Conservation (phyloP, 2,329 filamentous ascomycete genomes). For the Cytospora leucostoma region DNA sequence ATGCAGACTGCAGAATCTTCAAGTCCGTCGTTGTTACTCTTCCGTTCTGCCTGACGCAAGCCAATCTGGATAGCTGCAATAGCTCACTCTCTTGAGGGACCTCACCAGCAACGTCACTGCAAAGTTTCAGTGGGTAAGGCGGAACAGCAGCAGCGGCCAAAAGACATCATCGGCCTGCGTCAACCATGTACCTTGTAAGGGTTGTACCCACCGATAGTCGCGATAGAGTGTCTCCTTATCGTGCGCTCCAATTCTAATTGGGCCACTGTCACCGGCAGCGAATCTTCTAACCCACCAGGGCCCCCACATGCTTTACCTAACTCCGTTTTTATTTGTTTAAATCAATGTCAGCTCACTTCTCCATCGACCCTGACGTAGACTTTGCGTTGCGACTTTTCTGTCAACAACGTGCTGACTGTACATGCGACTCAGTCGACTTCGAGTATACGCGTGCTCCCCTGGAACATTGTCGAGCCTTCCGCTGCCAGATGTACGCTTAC, state of each 20-base stretch:
- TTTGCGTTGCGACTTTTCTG: not conserved
- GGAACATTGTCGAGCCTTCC: no score
- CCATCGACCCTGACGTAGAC: not conserved
- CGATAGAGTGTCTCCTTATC: not conserved
- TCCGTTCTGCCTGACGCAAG: not conserved
- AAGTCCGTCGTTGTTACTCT: not conserved
- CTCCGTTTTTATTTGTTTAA: not conserved
- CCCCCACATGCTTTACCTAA: not conserved
- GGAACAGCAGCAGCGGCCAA: not conserved
- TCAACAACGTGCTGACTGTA: not conserved
- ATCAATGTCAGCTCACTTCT: not conserved
- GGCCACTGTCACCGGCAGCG: not conserved
- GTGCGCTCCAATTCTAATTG: not conserved
- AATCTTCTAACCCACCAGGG: not conserved
- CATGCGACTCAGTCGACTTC: not conserved
- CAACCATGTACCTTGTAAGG: no score
- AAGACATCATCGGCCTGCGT: not conserved
- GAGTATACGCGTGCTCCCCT: not conserved
- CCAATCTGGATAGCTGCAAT: not conserved
- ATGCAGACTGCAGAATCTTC: constrained; percentile 1
- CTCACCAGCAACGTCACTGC: not conserved
- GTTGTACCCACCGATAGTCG: not conserved
- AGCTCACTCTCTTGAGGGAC: no score
- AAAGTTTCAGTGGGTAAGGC: not conserved
- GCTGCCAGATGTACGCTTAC: no score